phyloP scores from a whole-genome alignment of 2,329 filamentous ascomycete species.

The Pseudogymnoascus pannorum region DNA sequence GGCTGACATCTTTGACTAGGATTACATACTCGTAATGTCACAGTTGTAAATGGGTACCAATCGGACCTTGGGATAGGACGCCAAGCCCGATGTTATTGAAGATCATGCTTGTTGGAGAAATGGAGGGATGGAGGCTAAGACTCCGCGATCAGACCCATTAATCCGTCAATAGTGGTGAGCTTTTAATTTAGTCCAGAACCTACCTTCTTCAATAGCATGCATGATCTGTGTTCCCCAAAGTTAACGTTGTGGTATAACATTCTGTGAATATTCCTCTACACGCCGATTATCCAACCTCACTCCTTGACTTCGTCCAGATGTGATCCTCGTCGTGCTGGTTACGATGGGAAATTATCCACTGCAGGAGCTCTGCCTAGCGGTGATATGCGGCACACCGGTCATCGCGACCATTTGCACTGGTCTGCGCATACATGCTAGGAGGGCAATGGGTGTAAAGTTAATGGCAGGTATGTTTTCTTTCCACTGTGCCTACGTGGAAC shows the following conservation, averaged over 20 bases:
- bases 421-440: not conserved
- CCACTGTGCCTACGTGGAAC: not conserved
- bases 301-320: not conserved
- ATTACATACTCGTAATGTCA: not conserved
- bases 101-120: not conserved
- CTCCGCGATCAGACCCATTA: not conserved
- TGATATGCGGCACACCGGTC: not conserved
- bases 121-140: not conserved
- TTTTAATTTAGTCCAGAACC: not conserved
- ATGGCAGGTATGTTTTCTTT: not conserved
- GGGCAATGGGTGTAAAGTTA: not conserved
- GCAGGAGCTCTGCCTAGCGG: not conserved
- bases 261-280: not conserved
- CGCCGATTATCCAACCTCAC: not conserved
- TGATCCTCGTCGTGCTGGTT: not conserved
- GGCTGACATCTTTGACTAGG: not conserved
- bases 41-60: not conserved
- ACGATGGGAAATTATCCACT: constrained; percentile 1
- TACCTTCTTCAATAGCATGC: not conserved
- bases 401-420: not conserved
- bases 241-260: too few species aligned
- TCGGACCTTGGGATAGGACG: not conserved
- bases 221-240: not conserved
- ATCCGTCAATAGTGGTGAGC: not conserved
- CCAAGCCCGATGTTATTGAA: not conserved